These are phyloP conservation scores for Parsonsia alboflavescens DNA, from an alignment of 257 asterid genomes.

Conservation along the genomic window DNA sequence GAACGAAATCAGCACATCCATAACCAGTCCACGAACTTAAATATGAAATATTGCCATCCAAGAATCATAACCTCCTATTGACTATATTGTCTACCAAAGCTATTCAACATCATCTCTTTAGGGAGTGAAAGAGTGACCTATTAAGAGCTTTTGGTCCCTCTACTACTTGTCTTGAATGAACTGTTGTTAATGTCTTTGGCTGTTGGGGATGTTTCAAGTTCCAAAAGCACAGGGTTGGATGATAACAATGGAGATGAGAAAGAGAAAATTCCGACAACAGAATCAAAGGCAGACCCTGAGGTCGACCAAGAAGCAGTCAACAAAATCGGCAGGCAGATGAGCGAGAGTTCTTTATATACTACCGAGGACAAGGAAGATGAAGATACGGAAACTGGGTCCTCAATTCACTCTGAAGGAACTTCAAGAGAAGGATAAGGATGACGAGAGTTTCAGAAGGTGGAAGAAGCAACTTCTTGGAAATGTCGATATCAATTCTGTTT, in stretches of 20 bases:
- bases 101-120: neutral
- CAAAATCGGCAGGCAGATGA: constrained; percentile 46
- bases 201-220: constrained; percentile 65
- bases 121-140: constrained; percentile 10
- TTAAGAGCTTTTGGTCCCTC: constrained; percentile 4
- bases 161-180: constrained; percentile 16
- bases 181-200: constrained; percentile 60
- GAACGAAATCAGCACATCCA: constrained; percentile 2
- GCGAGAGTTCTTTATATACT: constrained; percentile 38
- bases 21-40: neutral
- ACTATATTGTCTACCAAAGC: neutral
- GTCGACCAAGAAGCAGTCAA: constrained; percentile 39
- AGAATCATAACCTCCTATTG: neutral
- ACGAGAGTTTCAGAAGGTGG: constrained; percentile 74
- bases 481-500: constrained; percentile 44
- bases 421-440: constrained; percentile 71
- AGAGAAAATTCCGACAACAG: constrained; percentile 24
- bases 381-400: constrained; percentile 48
- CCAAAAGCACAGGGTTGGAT: constrained; percentile 76
- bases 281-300: constrained; percentile 35
- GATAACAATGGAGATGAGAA: constrained; percentile 45
- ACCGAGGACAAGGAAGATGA: constrained; percentile 63
- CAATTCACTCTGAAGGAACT: constrained; percentile 56
- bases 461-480: constrained; percentile 70
- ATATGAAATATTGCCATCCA: neutral